A percentile compares a stretch with the other conserved stretches of the same genome.
phyloP scores from a whole-genome alignment of 306 rosid species.

The Rosa multiflora region DNA sequence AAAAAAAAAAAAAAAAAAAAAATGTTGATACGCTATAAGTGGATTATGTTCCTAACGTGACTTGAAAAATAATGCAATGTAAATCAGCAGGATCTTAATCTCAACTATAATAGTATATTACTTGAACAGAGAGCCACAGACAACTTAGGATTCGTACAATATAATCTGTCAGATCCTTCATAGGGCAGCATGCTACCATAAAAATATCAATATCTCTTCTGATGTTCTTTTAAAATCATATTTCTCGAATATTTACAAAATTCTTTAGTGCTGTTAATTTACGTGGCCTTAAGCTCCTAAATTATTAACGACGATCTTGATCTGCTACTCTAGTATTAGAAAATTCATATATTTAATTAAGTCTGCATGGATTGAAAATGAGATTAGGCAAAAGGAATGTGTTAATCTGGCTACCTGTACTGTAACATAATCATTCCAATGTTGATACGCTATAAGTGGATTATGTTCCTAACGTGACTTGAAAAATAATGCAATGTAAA shows the following conservation, averaged over 20 bases:
- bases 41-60: constrained; percentile 63
- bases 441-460: constrained; percentile 56
- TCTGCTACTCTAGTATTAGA: too few relatives aligned
- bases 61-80: constrained; percentile 50
- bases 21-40: constrained; percentile 56
- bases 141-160: background rate
- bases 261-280: too few relatives aligned
- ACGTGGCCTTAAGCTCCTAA: too few relatives aligned
- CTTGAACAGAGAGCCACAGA: background rate
- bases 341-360: constrained; percentile 24
- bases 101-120: constrained; percentile 3
- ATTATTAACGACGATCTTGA: too few relatives aligned
- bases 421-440: constrained; percentile 46
- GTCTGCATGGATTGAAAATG: constrained; percentile 40
- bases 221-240: background rate
- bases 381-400: constrained; percentile 25
- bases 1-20: too few relatives aligned
- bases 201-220: background rate
- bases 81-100: constrained; percentile 22
- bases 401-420: constrained; percentile 29
- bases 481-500: constrained; percentile 49
- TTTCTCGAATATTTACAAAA: background rate
- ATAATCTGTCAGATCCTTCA: background rate
- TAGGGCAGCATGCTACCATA: background rate
- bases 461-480: constrained; percentile 61